Evolutionary conservation across 805 yeast genomes (phyloP).

Genomic region (Ogataea henricii): DNA sequence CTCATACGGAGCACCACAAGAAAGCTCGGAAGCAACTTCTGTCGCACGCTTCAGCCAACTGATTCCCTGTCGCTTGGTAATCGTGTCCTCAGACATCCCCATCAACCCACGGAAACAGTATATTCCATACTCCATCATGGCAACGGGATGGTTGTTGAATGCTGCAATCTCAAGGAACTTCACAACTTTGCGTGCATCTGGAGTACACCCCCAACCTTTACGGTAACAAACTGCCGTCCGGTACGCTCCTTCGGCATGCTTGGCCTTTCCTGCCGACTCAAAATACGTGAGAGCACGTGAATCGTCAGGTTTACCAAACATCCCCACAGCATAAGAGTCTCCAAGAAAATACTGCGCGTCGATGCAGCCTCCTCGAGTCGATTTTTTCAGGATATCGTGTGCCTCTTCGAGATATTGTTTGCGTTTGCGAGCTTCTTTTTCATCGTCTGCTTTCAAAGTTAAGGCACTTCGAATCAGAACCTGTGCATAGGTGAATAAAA

Average conservation of each 20-base stretch:
- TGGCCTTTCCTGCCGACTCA: slow-evolving; percentile 89
- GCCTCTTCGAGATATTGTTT: slow-evolving; percentile 77
- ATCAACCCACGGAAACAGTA: slow-evolving; percentile 81
- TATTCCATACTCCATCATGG: slow-evolving; percentile 89
- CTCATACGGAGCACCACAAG: slow-evolving; percentile 94
- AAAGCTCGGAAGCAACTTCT: slow-evolving; percentile 78
- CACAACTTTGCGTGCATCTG: slow-evolving; percentile 84
- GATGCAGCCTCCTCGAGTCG: slow-evolving; percentile 76
- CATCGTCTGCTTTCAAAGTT: slow-evolving; percentile 12
- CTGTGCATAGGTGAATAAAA: slow-evolving; percentile 89
- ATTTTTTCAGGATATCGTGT: slow-evolving; percentile 45
- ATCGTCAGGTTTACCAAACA: slow-evolving; percentile 76
- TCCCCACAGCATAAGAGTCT: slow-evolving; percentile 87
- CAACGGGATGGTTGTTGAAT: slow-evolving; percentile 90
- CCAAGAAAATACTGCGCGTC: slow-evolving; percentile 92
- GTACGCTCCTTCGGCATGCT: slow-evolving; percentile 88
- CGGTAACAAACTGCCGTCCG: slow-evolving; percentile 90
- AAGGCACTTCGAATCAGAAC: slow-evolving; percentile 51
- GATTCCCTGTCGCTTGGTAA: slow-evolving; percentile 80
- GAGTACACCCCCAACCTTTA: slow-evolving; percentile 89
- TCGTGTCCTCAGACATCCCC: slow-evolving; percentile 72
- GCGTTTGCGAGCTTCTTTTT: slow-evolving; percentile 40
- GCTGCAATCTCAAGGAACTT: slow-evolving; percentile 87
- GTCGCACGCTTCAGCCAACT: slow-evolving; percentile 91
- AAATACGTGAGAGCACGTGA: slow-evolving; percentile 76